Evolutionary conservation across 495 filamentous ascomycete species (phyloP), one percentile per base, ranked within the genome.

Genomic region (Poronia punctata): DNA sequence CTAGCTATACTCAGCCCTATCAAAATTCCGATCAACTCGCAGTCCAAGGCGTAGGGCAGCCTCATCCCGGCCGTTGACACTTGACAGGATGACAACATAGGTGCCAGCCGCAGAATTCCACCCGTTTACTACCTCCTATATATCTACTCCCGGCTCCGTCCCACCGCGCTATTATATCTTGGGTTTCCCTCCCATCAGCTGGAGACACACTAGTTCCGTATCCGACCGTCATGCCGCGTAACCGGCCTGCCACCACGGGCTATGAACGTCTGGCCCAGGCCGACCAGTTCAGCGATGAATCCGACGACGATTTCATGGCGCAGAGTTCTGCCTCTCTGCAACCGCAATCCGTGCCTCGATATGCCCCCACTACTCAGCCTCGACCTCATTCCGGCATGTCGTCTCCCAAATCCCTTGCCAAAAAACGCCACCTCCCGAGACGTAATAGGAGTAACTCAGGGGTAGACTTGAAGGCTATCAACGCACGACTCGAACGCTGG

Each of bases 391-490:
- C 71, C 41, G 70, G 72, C 53, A 81, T 83, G 78, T 58, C 70
- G 30, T 66, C 67, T 11, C 74, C 77, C 43, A 67, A 66, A 48
- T 42, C 40, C 15, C 41, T 38, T 16, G 7, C 47, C 43, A 65
- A 66, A 32, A 60, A 63, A 23, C 62, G 70, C 29, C 57, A 60
- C 21, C 65, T 79, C 29, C 40, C 52, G 15, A 75, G 76, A 35
- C 67, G 69, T 28, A 71, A 81, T 47, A 82, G 88, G 43, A 94
- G 87, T 56, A 85, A 79, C 42, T 88, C 87, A 20, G 89, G 87
- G 4, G 92, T 97, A 8, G 92, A 99, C 59, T 89, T 99, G 53
- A 97, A 97, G 62, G 92, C 90, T 45, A 96, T 99, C 61, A 99
- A 99, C 65, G 89, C 92, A 40, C 79, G 92, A 33, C 70, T 99